These are phyloP conservation scores for Corymbia citriodora DNA, from an alignment of 441 rosid genomes.

Conservation along the genomic window DNA sequence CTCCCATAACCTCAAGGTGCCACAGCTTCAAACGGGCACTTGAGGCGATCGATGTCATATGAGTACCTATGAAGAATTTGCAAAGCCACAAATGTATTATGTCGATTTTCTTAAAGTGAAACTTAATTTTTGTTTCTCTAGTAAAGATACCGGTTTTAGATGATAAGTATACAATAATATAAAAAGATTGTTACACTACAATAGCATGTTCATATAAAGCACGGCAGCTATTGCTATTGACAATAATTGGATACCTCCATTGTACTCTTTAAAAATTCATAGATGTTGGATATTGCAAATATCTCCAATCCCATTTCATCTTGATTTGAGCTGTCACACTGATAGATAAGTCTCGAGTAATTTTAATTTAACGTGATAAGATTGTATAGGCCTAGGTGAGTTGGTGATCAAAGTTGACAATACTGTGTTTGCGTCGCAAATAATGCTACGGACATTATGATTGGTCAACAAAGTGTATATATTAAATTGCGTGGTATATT, in stretches of 20 bases:
- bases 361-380: background rate
- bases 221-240: background rate
- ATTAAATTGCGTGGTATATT: background rate
- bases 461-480: background rate
- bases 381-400: background rate
- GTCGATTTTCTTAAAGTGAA: background rate
- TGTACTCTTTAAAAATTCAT: background rate
- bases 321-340: background rate
- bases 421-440: background rate
- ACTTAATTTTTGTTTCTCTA: background rate
- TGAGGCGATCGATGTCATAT: background rate
- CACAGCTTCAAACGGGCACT: background rate
- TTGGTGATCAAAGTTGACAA: background rate
- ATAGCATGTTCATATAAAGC: background rate
- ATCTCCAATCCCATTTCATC: background rate
- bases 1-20: background rate
- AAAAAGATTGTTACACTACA: background rate
- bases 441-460: background rate
- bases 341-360: background rate
- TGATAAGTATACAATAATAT: background rate
- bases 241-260: background rate
- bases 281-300: background rate
- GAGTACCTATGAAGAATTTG: background rate
- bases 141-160: background rate
- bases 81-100: background rate